Base-by-base conservation (phyloP, 768 basidiomycete genomes). In the Hericium coralloides region DNA sequence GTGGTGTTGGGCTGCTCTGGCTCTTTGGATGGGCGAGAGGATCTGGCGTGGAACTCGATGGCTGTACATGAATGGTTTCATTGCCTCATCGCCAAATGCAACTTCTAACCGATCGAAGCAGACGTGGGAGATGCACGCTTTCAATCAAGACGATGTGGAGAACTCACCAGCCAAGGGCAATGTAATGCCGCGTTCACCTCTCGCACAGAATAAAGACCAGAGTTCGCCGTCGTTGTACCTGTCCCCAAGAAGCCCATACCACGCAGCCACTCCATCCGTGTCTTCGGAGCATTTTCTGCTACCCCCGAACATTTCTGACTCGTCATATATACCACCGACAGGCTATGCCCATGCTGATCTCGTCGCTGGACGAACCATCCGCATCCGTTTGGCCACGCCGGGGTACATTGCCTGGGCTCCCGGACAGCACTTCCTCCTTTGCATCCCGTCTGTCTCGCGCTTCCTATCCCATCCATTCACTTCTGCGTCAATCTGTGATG, bases 341-440 rank as follows among this genome's bases (percentile, higher is more conserved):
- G 89, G 89, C 2, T 88, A 79, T 69, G 86, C 80, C 1, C 79
- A 84, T 49, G 83, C 80, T 1, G 83, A 87, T 60, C 71, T 89
- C 8, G 72, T 91, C 17, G 81, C 89, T 0, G 89, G 89, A 9
- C 74, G 78, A 3, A 87, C 84, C 4, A 69, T 91, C 17, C 83
- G 89, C 45, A 67, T 91, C n/a, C 81, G 83, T 0, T 70, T 89
- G 41, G 71, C 81, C 55, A 74, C 84, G 0, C 76, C 83, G 0
- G 76, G 78, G 2, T 77, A 75, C 52, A 66, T 86, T 51, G 67
- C 74, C 0, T 91, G 89, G 89, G 77, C 81, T 1, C 82, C 89
- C 2, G 89, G 89, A n/a, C 89, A 91, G 67, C 85, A 88, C 67
- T 82, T 90, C 63, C 74, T 86, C 22, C 73, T 92, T 58, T 79